These are phyloP conservation scores for Colletotrichum falcatum DNA, from an alignment of 2,329 filamentous ascomycete species.

Conservation along the genomic window DNA sequence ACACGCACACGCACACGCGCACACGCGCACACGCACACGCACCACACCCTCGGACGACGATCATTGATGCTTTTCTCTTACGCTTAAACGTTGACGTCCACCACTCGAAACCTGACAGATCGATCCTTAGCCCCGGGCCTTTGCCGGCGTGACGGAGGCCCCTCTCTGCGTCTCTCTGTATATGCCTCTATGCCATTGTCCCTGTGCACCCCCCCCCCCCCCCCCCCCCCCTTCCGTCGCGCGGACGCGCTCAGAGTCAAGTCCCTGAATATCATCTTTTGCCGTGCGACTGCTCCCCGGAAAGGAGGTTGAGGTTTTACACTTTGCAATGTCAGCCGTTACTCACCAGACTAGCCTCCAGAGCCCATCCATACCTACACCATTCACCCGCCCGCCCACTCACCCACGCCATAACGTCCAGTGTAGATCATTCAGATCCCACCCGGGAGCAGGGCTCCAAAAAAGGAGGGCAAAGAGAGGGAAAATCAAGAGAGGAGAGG, in stretches of 20 bases:
- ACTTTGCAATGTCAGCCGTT: background rate
- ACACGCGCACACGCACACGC: background rate
- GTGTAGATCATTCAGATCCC: background rate
- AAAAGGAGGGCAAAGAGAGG: background rate
- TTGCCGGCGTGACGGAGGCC: background rate
- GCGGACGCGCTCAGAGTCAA: too few relatives aligned
- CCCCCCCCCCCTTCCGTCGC: too few relatives aligned
- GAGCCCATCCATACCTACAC: background rate
- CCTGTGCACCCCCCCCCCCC: background rate
- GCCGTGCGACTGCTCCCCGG: background rate
- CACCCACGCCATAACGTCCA: too few relatives aligned
- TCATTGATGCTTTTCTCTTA: background rate
- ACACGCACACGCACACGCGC: background rate
- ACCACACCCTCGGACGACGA: background rate
- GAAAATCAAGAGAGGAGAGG: background rate
- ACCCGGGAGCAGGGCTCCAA: background rate
- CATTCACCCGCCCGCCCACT: background rate
- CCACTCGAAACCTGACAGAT: slow-evolving; percentile 7
- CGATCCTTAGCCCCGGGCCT: background rate
- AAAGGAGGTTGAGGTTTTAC: background rate
- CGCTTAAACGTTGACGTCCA: slow-evolving; percentile 8
- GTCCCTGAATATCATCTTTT: background rate
- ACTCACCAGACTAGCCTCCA: background rate
- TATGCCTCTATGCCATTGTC: background rate
- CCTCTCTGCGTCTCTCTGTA: background rate